Conservation (phyloP, 1,284 basidiomycete species). For the Earliella scabrosa region DNA sequence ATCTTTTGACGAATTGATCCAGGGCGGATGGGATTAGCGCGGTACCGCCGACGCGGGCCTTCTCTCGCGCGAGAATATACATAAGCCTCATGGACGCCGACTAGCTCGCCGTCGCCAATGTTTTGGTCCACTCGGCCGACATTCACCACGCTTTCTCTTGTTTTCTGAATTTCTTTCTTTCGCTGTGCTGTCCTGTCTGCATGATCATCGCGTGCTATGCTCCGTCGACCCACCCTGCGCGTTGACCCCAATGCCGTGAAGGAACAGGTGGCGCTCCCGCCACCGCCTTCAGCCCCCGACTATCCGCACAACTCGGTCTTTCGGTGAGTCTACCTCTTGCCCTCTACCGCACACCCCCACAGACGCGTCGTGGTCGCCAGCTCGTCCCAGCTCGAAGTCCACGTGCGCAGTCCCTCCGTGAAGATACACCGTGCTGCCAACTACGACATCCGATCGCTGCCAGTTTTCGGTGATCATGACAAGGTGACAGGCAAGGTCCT, state of each 20-base stretch:
- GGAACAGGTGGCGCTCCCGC: constrained; percentile 8
- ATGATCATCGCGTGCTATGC: constrained; percentile 19
- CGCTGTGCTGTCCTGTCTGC: constrained; percentile 13
- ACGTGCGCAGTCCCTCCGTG: constrained; percentile 61
- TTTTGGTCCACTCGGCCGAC: constrained; percentile 17
- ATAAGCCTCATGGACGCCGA: constrained; percentile 24
- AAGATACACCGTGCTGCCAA: constrained; percentile 47
- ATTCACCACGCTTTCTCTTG: constrained; percentile 14
- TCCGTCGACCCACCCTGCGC: constrained; percentile 22
- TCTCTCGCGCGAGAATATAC: constrained; percentile 21
- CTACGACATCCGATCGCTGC: constrained; percentile 44
- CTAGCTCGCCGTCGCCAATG: constrained; percentile 21
- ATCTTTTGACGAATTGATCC: constrained; percentile 16
- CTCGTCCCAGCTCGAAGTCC: constrained; percentile 59
- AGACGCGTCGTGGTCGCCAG: constrained; percentile 35
- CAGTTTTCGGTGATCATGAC: constrained; percentile 65
- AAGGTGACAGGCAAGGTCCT: constrained; percentile 61
- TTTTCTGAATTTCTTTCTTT: constrained; percentile 15
- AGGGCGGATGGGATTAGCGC: constrained; percentile 10
- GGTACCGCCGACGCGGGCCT: constrained; percentile 22
- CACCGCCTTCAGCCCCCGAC: constrained; percentile 7
- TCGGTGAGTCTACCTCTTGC: constrained; percentile 29
- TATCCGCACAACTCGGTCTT: constrained; percentile 37
- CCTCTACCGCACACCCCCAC: background rate
- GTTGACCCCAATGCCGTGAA: constrained; percentile 16